Evolutionary conservation across 148 eudicot species (phyloP).

Genomic region (Rhododendron williamsianum): DNA sequence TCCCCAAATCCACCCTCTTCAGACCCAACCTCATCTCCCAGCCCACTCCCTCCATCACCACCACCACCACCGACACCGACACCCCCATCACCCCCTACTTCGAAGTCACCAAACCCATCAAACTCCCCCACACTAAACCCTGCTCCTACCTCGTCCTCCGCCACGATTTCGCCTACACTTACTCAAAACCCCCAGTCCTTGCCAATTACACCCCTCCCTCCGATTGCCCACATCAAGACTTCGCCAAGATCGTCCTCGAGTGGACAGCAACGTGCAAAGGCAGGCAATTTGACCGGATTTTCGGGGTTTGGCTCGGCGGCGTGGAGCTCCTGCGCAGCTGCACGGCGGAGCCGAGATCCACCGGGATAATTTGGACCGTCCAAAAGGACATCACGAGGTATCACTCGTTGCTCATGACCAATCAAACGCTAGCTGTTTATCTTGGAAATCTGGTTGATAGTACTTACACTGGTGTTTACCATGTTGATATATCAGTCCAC

Average conservation of each 20-base stretch:
- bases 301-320: slow-evolving; percentile 86
- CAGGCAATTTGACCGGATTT: slow-evolving; percentile 75
- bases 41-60: slow-evolving; percentile 11
- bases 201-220: slow-evolving; percentile 58
- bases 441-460: slow-evolving; percentile 61
- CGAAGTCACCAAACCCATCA: slow-evolving; percentile 66
- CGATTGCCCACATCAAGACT: slow-evolving; percentile 36
- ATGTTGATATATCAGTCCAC: slow-evolving; percentile 57
- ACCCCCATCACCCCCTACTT: slow-evolving; percentile 44
- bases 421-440: slow-evolving; percentile 69
- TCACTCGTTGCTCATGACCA: slow-evolving; percentile 38
- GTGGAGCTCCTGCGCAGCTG: slow-evolving; percentile 87
- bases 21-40: slow-evolving; percentile 22
- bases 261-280: slow-evolving; percentile 74
- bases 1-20: slow-evolving; percentile 28
- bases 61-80: not conserved
- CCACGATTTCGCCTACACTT: slow-evolving; percentile 73
- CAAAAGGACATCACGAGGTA: slow-evolving; percentile 74
- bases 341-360: slow-evolving; percentile 78
- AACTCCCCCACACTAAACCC: slow-evolving; percentile 45
- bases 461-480: slow-evolving; percentile 83
- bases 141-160: slow-evolving; percentile 53
- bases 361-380: slow-evolving; percentile 75
- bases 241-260: slow-evolving; percentile 49
- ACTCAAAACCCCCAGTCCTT: slow-evolving; percentile 46